Evolutionary conservation across 202 grass and related monocot genomes (phyloP), one percentile per base, ranked within the genome.

Genomic region (Schoenoplectus tabernaemontani): DNA sequence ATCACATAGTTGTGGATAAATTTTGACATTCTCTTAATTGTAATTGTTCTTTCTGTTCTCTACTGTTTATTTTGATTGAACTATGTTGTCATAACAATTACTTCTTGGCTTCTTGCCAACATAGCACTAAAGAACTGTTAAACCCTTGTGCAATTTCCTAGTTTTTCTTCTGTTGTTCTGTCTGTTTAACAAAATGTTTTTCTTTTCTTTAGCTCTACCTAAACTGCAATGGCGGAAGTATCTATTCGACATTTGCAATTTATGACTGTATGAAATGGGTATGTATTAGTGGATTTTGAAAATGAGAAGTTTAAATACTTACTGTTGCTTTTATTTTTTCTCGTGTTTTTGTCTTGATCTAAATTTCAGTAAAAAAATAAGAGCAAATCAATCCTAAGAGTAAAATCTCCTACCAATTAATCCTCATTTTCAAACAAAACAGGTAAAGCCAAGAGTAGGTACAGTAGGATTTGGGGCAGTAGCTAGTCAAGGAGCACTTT

Each of bases 251-350:
- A 78, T 83, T 98, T 74, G 96, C 91, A 76, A 92, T 98, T 78
- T 98, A 92, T 7, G 96, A 98, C 81, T 98, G 96, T 77, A 98
- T 98, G 96, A 92, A 89, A 58, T 98, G 91, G 96, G 96, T 98
- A 87, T 41, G 86, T 78, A 57, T 59, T 82, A 19, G 13, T 30
- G 1, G 9, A 68, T 43, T 69, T 69, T 69, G 65, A 42, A 47
- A 47, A 71, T 64, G 5, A 37, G 16, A 64, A 37, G 4, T 47
- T 47, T 8, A 71, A 36, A 19, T 75, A 54, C 12, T 7, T 54
- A 77, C 62, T 53, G 7, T 17, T 67, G 9, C 39, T 22, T 79
- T 76, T 54, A 33, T 43, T 62, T 62, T 17, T 38, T 69, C 23
- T 44, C 12, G n/a, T 64, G 19, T 24, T 37, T 32, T 62, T 54